Conservation (phyloP, 495 filamentous ascomycete genomes). For the Annulohypoxylon stygium region DNA sequence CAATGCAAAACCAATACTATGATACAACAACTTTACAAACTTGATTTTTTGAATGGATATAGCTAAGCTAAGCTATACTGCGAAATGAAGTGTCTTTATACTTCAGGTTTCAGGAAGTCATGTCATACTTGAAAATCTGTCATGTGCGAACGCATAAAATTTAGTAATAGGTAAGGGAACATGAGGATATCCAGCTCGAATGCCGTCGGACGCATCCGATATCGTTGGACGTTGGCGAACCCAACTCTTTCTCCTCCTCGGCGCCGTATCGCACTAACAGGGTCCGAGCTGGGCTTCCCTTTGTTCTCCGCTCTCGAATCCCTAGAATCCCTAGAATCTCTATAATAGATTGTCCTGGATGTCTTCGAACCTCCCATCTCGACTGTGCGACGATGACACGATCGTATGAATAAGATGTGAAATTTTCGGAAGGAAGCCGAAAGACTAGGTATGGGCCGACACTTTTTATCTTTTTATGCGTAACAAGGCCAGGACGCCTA, state of each 20-base stretch:
- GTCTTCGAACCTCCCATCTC: not conserved
- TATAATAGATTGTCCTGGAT: not conserved
- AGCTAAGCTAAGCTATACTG: not conserved
- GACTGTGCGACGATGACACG: constrained; percentile 11
- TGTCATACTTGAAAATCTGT: not conserved
- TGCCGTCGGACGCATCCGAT: constrained; percentile 28
- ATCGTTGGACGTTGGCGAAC: constrained; percentile 24
- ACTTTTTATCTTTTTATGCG: constrained; percentile 5
- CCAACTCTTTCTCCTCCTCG: not conserved
- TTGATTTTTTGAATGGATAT: not conserved
- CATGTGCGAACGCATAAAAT: not conserved
- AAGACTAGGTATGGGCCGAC: not conserved
- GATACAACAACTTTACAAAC: not conserved
- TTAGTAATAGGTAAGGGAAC: not conserved
- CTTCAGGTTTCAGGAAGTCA: not conserved
- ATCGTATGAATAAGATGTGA: constrained; percentile 6
- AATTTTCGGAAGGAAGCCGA: constrained; percentile 1
- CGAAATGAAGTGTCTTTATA: not conserved
- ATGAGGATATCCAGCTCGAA: constrained; percentile 1
- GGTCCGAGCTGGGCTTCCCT: constrained; percentile 7
- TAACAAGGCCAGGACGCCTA: constrained; percentile 6
- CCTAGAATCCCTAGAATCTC: no score
- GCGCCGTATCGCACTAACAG: constrained; percentile 20
- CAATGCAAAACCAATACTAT: not conserved
- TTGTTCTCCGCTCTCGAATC: constrained; percentile 11